These are phyloP conservation scores for Tylopilus sp. DNA, from an alignment of 768 basidiomycete species.

Conservation along the genomic window DNA sequence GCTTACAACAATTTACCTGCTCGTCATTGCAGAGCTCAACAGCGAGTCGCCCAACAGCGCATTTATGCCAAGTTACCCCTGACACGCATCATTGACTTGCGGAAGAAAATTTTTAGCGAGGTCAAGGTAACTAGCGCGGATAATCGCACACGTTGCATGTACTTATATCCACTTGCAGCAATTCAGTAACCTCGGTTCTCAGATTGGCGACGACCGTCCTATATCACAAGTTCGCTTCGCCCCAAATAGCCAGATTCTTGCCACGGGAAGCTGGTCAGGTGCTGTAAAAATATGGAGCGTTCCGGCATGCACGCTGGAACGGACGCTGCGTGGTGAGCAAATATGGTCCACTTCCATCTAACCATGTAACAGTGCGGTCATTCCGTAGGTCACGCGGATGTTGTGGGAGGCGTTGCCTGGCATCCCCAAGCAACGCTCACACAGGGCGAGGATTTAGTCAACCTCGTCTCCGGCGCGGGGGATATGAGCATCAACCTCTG, in stretches of 20 bases:
- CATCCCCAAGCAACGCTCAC: constrained; percentile 88
- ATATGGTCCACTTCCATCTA: background rate
- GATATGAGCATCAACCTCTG: constrained; percentile 86
- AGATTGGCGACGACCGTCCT: constrained; percentile 96
- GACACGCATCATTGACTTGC: constrained; percentile 84
- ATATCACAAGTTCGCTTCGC: constrained; percentile 93
- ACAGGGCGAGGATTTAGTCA: constrained; percentile 60
- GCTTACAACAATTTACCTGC: constrained; percentile 58
- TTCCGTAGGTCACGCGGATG: constrained; percentile 74
- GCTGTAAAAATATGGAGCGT: constrained; percentile 94
- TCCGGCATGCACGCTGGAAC: constrained; percentile 79
- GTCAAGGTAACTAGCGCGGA: constrained; percentile 64
- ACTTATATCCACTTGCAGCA: constrained; percentile 45
- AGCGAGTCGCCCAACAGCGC: constrained; percentile 89
- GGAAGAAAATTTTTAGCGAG: constrained; percentile 85
- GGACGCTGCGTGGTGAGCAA: constrained; percentile 64
- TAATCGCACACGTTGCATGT: background rate
- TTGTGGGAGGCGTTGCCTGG: constrained; percentile 96
- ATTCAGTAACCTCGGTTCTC: constrained; percentile 91
- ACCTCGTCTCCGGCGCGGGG: constrained; percentile 88
- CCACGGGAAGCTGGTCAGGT: constrained; percentile 96
- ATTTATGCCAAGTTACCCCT: constrained; percentile 86
- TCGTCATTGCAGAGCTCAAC: constrained; percentile 81
- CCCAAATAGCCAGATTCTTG: constrained; percentile 83
- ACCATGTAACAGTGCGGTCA: constrained; percentile 7